phyloP scores from a whole-genome alignment of 2,329 filamentous ascomycete genomes.

The Ophiostoma perfectum region DNA sequence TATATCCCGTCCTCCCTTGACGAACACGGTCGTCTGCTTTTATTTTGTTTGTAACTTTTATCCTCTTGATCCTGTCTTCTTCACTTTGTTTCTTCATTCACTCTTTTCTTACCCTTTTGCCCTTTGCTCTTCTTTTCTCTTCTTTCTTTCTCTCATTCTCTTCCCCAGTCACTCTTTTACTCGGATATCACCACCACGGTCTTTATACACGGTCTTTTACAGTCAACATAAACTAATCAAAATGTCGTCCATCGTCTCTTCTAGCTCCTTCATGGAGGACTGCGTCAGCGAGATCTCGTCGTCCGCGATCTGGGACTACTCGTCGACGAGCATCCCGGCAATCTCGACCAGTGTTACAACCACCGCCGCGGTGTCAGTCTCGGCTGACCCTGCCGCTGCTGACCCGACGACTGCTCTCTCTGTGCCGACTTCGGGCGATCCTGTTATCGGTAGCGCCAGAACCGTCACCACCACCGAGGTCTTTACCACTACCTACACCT shows the following conservation, averaged over 20 bases:
- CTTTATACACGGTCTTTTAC: neutral
- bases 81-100: neutral
- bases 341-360: neutral
- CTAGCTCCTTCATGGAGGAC: constrained; percentile 15
- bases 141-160: neutral
- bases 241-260: constrained; percentile 17
- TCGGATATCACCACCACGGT: neutral
- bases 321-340: constrained; percentile 19
- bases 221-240: neutral
- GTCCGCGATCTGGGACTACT: constrained; percentile 19
- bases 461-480: constrained; percentile 27
- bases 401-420: neutral
- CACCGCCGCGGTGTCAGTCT: neutral
- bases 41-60: too few species aligned
- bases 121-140: neutral
- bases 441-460: neutral
- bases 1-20: constrained; percentile 2
- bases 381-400: constrained; percentile 22
- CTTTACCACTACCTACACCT: constrained; percentile 38
- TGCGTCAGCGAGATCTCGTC: constrained; percentile 6
- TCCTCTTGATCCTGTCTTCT: neutral
- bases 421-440: neutral
- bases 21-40: neutral
- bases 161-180: neutral
- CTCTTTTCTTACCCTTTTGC: neutral